Evolutionary conservation across 2,329 filamentous ascomycete species (phyloP), one percentile per base, ranked within the genome.

Genomic region (Cryphonectria parasitica): DNA sequence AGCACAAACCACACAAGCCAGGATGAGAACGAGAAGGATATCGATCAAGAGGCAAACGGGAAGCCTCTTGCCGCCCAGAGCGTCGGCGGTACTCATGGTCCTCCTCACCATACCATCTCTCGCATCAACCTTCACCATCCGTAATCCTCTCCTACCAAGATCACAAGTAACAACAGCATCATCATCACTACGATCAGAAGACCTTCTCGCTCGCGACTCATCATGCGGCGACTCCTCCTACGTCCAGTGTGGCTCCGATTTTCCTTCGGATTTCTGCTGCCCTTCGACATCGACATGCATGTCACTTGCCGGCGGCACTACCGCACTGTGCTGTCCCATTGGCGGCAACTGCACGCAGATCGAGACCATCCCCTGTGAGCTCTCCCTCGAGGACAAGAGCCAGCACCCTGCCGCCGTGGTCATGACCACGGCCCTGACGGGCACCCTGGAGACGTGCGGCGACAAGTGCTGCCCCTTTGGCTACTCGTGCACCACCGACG

Each of bases 401-500:
- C 74, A 81, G 25, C 81, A 89, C 73, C 89, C 89, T 15, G 80
- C 83, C 36, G 89, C 89, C 43, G 83, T 86, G 39, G 82, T 94
- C 75, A 92, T 93, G 80, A 91, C 92, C 0, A 88, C 87, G 13
- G 85, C 88, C 11, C 86, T 92, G 41, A 83, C 83, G 25, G 83
- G 86, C 13, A 80, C 82, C 15, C 82, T 94, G 19, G 79, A 82
- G 1, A 83, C 80, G 28, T 94, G 92, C 75, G 90, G 86, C 19
- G 79, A 73, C 75, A 68, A 75, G n/a, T 95, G 92, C 80, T 95
- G 92, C 77, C 92, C 92, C 0, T 90, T 90, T 78, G 92, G 92
- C 2, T 94, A 91, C 80, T 81, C 82, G 1, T 95, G 92, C 80
- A 79, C 85, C 49, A 77, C 77, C 67, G 81, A 81, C 58, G 78